These are phyloP conservation scores for Saccharomyces hybrid DNA, from an alignment of 1,139 yeast genomes.

Conservation along the genomic window DNA sequence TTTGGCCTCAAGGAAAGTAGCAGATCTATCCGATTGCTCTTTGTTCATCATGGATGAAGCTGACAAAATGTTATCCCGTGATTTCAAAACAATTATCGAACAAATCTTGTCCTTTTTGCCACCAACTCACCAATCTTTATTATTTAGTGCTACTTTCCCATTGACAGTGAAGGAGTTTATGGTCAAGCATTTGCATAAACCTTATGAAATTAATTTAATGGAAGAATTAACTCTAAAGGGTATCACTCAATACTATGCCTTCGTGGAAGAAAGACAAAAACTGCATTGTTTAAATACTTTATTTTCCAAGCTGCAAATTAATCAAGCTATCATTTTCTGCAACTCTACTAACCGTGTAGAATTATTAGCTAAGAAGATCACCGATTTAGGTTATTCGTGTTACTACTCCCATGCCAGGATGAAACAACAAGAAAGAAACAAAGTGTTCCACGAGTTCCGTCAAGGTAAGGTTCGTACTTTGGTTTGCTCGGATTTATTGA, in stretches of 20 bases:
- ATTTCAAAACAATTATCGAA: slow-evolving; percentile 80
- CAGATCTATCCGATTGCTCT: slow-evolving; percentile 80
- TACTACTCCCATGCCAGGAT: slow-evolving; percentile 94
- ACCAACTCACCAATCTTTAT: slow-evolving; percentile 66
- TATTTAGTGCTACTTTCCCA: slow-evolving; percentile 95
- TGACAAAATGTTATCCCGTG: slow-evolving; percentile 89
- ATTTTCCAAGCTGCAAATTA: slow-evolving; percentile 87
- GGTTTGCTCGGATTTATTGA: slow-evolving; percentile 91
- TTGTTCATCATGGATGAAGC: slow-evolving; percentile 98
- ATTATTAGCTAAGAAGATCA: slow-evolving; percentile 86
- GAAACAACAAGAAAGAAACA: slow-evolving; percentile 96
- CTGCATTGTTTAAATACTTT: slow-evolving; percentile 91
- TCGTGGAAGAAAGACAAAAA: slow-evolving; percentile 93
- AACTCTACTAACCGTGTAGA: slow-evolving; percentile 95
- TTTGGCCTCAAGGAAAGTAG: slow-evolving; percentile 79
- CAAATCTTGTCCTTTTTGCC: slow-evolving; percentile 84
- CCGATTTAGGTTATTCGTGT: slow-evolving; percentile 94
- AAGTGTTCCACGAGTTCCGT: slow-evolving; percentile 97
- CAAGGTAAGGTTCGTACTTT: slow-evolving; percentile 95
- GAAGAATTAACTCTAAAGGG: slow-evolving; percentile 94
- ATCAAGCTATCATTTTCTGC: slow-evolving; percentile 93
- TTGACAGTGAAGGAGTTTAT: slow-evolving; percentile 85
- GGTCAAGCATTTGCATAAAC: slow-evolving; percentile 84
- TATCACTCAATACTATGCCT: slow-evolving; percentile 94
- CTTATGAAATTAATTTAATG: slow-evolving; percentile 94